Evolutionary conservation across 2,329 filamentous ascomycete species (phyloP), one percentile per base, ranked within the genome.

Genomic region (Plenodomus lindquistii): DNA sequence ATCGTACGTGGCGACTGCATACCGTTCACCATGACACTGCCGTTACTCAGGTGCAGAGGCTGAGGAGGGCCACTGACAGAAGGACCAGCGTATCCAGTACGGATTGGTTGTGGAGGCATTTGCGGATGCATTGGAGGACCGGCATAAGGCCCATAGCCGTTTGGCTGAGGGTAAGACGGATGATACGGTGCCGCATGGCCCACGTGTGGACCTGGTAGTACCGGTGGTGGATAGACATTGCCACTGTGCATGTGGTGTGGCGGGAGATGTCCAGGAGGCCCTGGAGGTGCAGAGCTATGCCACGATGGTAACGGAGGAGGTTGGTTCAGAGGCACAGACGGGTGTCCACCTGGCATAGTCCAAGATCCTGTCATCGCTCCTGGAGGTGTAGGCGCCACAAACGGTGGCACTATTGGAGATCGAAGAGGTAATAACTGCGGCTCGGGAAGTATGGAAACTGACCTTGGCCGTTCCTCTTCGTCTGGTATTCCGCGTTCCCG

Each of bases 401-500:
- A 66, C 22, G 64, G 36, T 36, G 66, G 66, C 11, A 67, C 52
- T 4, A 63, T 63, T 42, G 69, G 66, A 22, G 69, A 70, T 40
- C 63, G 65, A 8, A 71, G 52, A 40, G 67, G 58, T 22, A 69
- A 59, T 39, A 64, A 67, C 42, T 70, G 69, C 15, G 75, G 60
- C 43, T 71, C 68, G 35, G 60, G 57, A 17, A 59, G 54, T 27
- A 60, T 61, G 18, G 65, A 68, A 7, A 57, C 51, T 13, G 67
- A 65, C 43, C 56, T 57, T 43, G 67, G 60, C 40, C 63, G 61
- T 43, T 67, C 64, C 31, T 62, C 61, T 38, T 63, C 60, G 8
- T 65, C 60, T 41, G 69, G 61, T 2, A 62, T 58, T 9, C 60
- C 69, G 41, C 75, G 65, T 50, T 74, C 67, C 53, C 71, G 74